phyloP scores from a whole-genome alignment of 2,329 filamentous ascomycete species.

The Alternaria sp. region DNA sequence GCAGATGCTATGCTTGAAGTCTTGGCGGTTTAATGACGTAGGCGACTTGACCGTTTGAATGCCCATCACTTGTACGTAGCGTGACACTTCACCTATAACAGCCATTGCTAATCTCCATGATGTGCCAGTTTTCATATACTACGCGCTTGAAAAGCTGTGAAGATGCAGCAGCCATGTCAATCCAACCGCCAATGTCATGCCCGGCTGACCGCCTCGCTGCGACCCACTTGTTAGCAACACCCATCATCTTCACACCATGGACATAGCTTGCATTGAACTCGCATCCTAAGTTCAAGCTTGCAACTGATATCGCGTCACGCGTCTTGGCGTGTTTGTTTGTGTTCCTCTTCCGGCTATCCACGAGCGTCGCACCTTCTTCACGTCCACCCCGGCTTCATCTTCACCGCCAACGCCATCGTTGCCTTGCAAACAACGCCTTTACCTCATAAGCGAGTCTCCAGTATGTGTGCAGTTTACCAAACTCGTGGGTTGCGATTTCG shows the following conservation, averaged over 20 bases:
- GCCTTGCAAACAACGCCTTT: neutral
- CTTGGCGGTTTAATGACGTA: slow-evolving; percentile 13
- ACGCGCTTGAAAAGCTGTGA: neutral
- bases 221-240: neutral
- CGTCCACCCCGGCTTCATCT: slow-evolving; percentile 14
- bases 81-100: neutral
- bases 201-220: neutral
- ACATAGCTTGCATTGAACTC: neutral
- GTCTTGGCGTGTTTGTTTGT: slow-evolving; percentile 16
- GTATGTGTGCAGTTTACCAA: slow-evolving; percentile 21
- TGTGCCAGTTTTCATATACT: neutral
- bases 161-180: neutral
- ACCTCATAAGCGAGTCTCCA: neutral
- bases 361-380: slow-evolving; percentile 14
- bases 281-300: neutral
- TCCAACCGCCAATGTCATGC: neutral
- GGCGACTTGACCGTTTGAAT: neutral
- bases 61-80: neutral
- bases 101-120: neutral
- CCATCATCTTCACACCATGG: neutral
- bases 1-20: neutral
- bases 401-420: neutral
- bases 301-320: neutral
- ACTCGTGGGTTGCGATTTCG: slow-evolving; percentile 8
- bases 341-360: slow-evolving; percentile 11